phyloP scores from a whole-genome alignment of 202 grass and related monocot genomes.

The Miscanthus sacchariflorus region DNA sequence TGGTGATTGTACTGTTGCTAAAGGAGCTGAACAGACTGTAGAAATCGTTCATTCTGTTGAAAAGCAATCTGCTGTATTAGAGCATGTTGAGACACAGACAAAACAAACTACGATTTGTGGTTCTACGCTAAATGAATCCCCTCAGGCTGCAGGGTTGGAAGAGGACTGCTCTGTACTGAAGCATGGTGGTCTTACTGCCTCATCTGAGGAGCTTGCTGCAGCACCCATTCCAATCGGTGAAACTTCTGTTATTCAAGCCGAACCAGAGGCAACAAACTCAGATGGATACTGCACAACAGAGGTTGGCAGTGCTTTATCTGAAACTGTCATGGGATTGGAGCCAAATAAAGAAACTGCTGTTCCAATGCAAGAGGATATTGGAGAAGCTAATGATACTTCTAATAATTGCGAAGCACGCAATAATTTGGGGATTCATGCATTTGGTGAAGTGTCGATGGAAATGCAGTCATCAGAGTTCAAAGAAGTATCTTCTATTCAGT shows the following conservation, averaged over 20 bases:
- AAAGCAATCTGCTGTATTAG: conserved; percentile 13
- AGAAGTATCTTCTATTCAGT: conserved; percentile 39
- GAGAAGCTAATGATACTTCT: conserved; percentile 11
- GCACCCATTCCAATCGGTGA: conserved; percentile 11
- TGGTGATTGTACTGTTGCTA: conserved; percentile 27
- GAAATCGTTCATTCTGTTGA: conserved; percentile 19
- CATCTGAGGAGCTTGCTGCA: conserved; percentile 27
- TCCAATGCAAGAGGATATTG: conserved; percentile 36
- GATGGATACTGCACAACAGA: conserved; percentile 8
- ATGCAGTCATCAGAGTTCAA: conserved; percentile 23
- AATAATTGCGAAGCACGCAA: not conserved
- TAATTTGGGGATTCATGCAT: not conserved
- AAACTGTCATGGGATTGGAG: conserved; percentile 4
- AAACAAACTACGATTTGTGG: conserved; percentile 14
- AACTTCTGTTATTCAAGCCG: conserved; percentile 37
- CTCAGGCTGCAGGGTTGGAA: not conserved
- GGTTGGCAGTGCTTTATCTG: not conserved
- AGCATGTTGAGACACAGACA: conserved; percentile 7
- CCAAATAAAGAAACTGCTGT: conserved; percentile 35
- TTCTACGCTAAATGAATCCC: conserved; percentile 32
- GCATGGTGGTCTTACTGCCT: not conserved
- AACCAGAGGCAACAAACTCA: not conserved
- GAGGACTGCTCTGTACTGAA: not conserved
- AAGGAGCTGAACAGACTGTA: conserved; percentile 21
- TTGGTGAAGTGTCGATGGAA: not conserved